phyloP scores from a whole-genome alignment of 208 protist species.

The Trypanosoma scelopori region DNA sequence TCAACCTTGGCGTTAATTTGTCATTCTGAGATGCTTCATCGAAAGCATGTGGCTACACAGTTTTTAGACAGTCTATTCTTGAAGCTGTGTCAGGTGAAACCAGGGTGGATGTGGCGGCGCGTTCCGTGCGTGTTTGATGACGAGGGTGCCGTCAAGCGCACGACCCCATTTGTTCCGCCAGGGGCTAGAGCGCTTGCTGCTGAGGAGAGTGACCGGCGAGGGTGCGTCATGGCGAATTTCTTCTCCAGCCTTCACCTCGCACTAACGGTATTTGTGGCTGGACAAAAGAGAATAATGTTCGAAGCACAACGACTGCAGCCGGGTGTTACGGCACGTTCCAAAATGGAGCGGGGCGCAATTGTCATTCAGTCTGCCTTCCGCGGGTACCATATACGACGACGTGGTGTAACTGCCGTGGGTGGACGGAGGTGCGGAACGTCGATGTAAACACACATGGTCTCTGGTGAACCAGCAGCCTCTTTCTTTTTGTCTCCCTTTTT shows the following conservation, averaged over 20 bases:
- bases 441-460: conserved; percentile 28
- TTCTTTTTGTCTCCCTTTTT: conserved; percentile 1
- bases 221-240: conserved; percentile 18
- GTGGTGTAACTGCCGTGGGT: not conserved
- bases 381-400: conserved; percentile 27
- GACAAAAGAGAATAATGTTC: conserved; percentile 35
- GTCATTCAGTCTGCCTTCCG: conserved; percentile 49
- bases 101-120: conserved; percentile 38
- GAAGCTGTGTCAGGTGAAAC: conserved; percentile 38
- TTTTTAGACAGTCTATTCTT: conserved; percentile 48
- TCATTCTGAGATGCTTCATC: conserved; percentile 26
- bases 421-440: not conserved
- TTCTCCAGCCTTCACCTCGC: conserved; percentile 2
- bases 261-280: conserved; percentile 19
- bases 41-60: conserved; percentile 29
- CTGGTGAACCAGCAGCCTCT: too few species aligned
- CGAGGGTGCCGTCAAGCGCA: not conserved
- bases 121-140: conserved; percentile 17
- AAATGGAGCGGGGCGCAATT: conserved; percentile 32
- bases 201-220: conserved; percentile 22
- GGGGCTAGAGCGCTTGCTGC: not conserved
- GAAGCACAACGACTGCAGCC: not conserved
- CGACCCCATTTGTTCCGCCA: not conserved
- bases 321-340: not conserved
- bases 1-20: conserved; percentile 2